phyloP scores from a whole-genome alignment of 148 eudicot species.

The Cornus suecica region DNA sequence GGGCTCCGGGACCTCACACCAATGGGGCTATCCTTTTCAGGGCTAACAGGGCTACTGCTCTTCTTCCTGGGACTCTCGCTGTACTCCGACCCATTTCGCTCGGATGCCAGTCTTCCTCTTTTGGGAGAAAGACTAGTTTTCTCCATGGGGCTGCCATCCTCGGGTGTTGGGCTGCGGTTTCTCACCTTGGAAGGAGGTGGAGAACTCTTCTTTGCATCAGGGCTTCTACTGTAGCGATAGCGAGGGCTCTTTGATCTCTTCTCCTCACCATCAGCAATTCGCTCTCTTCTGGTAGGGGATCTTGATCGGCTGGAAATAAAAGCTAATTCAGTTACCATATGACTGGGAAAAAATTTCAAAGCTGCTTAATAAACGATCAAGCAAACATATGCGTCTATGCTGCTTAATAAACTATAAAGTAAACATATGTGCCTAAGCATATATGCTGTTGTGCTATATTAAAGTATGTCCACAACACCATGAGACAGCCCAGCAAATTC shows the following conservation, averaged over 20 bases:
- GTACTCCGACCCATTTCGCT: slow-evolving; percentile 43
- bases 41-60: slow-evolving; percentile 53
- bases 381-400: no score
- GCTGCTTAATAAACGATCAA: no score
- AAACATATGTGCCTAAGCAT: no score
- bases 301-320: slow-evolving; percentile 63
- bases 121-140: slow-evolving; percentile 31
- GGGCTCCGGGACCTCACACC: slow-evolving; percentile 40
- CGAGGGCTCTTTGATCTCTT: slow-evolving; percentile 56
- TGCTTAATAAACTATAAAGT: no score
- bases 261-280: slow-evolving; percentile 40
- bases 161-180: slow-evolving; percentile 61
- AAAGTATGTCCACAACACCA: neutral
- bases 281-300: slow-evolving; percentile 60
- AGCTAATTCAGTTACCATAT: neutral
- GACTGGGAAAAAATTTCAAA: no score
- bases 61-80: slow-evolving; percentile 59
- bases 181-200: slow-evolving; percentile 45
- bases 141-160: slow-evolving; percentile 30
- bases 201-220: slow-evolving; percentile 36
- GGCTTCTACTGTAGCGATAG: slow-evolving; percentile 45
- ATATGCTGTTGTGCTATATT: no score
- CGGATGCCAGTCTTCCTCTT: slow-evolving; percentile 27
- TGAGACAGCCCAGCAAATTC: neutral
- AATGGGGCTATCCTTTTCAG: slow-evolving; percentile 38